Percentiles rank a stretch among this genome's conserved stretches.
Evolutionary conservation across 495 filamentous ascomycete species (phyloP).

Genomic region (Daldinia loculata): DNA sequence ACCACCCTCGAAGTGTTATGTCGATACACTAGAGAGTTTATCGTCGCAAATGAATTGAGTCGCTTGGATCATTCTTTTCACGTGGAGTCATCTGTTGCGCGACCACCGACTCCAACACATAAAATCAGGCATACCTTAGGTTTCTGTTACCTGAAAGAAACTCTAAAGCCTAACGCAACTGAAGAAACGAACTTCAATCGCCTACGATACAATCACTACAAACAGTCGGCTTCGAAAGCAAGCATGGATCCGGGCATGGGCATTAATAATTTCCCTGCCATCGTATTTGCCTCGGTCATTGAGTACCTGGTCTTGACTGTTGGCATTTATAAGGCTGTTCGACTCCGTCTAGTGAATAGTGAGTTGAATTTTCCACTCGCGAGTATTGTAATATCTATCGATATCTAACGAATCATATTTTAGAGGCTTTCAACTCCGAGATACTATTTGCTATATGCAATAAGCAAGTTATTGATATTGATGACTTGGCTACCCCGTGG

Average conservation of each 20-base stretch:
- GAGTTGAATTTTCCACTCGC: background rate
- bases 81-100: too few species aligned
- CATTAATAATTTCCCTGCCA: background rate
- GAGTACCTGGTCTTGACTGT: conserved; percentile 11
- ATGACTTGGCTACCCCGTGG: conserved; percentile 7
- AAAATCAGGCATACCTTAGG: too few species aligned
- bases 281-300: conserved; percentile 5
- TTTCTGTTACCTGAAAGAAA: background rate
- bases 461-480: conserved; percentile 14
- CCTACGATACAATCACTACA: background rate
- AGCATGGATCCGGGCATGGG: background rate
- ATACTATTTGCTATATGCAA: conserved; percentile 18
- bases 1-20: too few species aligned
- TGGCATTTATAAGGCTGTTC: conserved; percentile 23
- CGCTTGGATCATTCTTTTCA: too few species aligned
- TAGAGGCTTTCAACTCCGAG: conserved; percentile 13
- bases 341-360: conserved; percentile 15
- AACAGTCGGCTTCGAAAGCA: background rate
- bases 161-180: background rate
- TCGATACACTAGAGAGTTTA: too few species aligned
- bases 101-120: too few species aligned
- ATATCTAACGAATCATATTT: background rate
- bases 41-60: too few species aligned
- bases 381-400: background rate
- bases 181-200: background rate